phyloP scores from a whole-genome alignment of 78 protist species.

The Dictyostelium discoideum region DNA sequence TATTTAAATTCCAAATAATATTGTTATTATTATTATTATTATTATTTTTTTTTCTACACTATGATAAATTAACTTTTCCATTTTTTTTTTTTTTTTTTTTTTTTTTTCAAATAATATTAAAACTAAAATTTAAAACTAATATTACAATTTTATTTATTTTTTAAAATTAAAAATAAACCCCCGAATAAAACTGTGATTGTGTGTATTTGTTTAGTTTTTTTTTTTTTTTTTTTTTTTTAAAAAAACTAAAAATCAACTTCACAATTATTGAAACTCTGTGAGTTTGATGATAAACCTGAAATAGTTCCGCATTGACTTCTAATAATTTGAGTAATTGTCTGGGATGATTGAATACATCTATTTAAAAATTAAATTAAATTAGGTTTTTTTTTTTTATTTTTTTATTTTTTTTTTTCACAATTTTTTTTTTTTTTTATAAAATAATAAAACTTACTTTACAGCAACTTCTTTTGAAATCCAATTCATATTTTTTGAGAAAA shows the following conservation, averaged over 20 bases:
- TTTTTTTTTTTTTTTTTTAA: too few relatives aligned
- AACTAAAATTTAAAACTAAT: neutral
- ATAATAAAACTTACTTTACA: neutral
- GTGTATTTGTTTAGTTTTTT: too few relatives aligned
- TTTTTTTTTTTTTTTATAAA: neutral
- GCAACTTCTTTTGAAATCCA: conserved; percentile 15
- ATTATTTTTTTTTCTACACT: too few relatives aligned
- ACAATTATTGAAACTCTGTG: neutral
- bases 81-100: too few relatives aligned
- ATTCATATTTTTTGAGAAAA: conserved; percentile 13
- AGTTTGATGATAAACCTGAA: neutral
- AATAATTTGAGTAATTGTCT: neutral
- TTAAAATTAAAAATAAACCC: neutral
- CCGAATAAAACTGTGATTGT: neutral
- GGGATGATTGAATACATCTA: conserved; percentile 21
- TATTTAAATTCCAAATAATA: too few relatives aligned
- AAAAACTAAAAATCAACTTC: neutral
- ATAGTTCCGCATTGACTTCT: conserved; percentile 4
- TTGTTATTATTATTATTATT: too few relatives aligned
- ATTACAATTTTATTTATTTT: neutral
- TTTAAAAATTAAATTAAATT: neutral
- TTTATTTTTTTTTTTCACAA: neutral
- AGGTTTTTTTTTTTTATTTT: neutral
- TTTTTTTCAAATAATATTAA: too few relatives aligned
- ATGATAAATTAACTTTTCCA: too few relatives aligned